Conservation (phyloP, 331 rosid genomes). For the Quercus tomentella region DNA sequence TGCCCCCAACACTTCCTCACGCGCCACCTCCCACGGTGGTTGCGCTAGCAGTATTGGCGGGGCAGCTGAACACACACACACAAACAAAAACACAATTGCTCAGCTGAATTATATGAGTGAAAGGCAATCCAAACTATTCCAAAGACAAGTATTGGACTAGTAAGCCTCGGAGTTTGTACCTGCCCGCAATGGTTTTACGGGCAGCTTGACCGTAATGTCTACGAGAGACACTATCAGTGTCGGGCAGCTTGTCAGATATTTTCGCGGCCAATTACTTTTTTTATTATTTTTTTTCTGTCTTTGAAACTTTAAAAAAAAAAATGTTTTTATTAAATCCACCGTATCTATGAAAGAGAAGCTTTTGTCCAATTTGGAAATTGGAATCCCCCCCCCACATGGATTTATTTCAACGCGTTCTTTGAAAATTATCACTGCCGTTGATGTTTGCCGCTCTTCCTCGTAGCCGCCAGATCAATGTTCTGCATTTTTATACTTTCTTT, state of each 20-base stretch:
- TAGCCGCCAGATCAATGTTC: background rate
- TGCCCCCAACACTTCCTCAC: conserved; percentile 28
- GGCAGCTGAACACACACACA: background rate
- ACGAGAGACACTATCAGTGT: background rate
- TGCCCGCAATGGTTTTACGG: conserved; percentile 53
- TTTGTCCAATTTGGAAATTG: background rate
- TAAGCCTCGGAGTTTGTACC: conserved; percentile 37
- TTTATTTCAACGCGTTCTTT: background rate
- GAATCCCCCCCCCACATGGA: background rate
- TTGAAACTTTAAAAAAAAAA: too few relatives aligned
- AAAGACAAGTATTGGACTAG: background rate
- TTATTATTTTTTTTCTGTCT: background rate
- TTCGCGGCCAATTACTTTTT: background rate
- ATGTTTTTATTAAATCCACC: background rate
- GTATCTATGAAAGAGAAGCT: background rate
- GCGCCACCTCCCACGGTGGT: conserved; percentile 56
- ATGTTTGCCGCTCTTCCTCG: background rate
- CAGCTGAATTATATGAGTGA: background rate
- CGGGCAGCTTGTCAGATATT: conserved; percentile 29
- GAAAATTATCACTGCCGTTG: background rate
- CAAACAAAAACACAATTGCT: background rate
- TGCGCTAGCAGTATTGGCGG: background rate
- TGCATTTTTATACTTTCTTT: background rate
- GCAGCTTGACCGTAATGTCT: conserved; percentile 44
- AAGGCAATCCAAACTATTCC: background rate